A percentile compares a stretch with the other conserved stretches of the same genome.
Evolutionary conservation across 257 asterid genomes (phyloP).

Genomic region (Galeopsis tetrahit): DNA sequence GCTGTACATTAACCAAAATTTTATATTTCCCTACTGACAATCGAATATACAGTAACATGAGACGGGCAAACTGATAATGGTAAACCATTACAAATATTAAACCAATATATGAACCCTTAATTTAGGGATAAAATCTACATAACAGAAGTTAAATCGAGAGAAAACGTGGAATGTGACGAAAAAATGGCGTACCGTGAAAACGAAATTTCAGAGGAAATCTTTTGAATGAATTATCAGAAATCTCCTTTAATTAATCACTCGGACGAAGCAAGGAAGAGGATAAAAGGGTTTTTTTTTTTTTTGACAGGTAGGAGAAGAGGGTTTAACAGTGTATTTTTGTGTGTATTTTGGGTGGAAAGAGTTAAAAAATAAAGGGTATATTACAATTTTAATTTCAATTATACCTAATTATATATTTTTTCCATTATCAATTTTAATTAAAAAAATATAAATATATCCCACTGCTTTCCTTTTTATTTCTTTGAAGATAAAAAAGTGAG

Average conservation of each 20-base stretch:
- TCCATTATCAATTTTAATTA: no score
- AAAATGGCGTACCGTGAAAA: neutral
- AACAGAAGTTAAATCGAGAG: slow-evolving; percentile 1
- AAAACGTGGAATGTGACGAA: neutral
- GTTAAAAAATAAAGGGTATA: no score
- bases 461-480: no score
- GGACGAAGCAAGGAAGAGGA: neutral
- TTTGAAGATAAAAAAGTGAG: no score
- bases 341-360: no score
- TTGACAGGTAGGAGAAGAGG: neutral
- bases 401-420: no score
- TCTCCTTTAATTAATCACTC: neutral
- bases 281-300: no score
- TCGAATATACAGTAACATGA: neutral
- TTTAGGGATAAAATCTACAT: neutral
- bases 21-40: neutral
- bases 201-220: neutral
- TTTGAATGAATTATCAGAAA: neutral
- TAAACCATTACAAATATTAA: neutral
- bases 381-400: no score
- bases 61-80: neutral
- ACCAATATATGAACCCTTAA: neutral
- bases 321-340: neutral
- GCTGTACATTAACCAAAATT: neutral
- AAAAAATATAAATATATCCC: no score